Evolutionary conservation across 768 basidiomycete genomes (phyloP), one percentile per base, ranked within the genome.

Genomic region (Collybia mongolica): DNA sequence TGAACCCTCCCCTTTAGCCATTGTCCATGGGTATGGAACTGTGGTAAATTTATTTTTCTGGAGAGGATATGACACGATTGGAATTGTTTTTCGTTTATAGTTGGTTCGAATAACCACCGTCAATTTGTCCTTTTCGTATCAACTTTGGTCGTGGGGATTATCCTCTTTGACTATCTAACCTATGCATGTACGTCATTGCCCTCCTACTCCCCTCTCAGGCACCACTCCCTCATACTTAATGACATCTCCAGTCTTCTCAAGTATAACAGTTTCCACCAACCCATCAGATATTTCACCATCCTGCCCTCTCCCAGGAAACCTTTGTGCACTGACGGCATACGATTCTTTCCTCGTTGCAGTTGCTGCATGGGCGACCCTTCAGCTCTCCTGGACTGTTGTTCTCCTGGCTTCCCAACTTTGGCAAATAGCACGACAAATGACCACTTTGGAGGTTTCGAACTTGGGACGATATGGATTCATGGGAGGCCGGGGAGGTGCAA

Each of bases 11-110:
- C 23, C 40, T 23, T 6, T 41, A 96, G 94, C 60, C 95, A 99
- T 60, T 98, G 97, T 59, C 97, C 96, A 1, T 99, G 97, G 97
- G 86, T 98, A 14, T 99, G 95, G 95, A 98, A 98, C 69, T 98
- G 96, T 65, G 84, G 92, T 93, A 63, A 22, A 88, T 68, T 26
- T 53, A n/a, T 39, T 15, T 23, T 19, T n/a, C 23, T 36, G 12
- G 6, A n/a, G 12, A n/a, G 20, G 35, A 17, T 26, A 28, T 12
- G 19, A 5, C 20, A 24, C 26, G 8, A 18, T 48, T 18, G 7
- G 15, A 23, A 32, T 43, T 49, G 6, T 37, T 37, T n/a, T 52
- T 19, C 49, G 19, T 36, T 29, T 39, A 20, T 50, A 92, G 93
- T 98, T 45, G 97, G 97, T 18, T 76, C 83, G 36, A 87, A 90